Base-by-base conservation (phyloP, 1,284 basidiomycete species). In the Anthracocystis setariae region DNA sequence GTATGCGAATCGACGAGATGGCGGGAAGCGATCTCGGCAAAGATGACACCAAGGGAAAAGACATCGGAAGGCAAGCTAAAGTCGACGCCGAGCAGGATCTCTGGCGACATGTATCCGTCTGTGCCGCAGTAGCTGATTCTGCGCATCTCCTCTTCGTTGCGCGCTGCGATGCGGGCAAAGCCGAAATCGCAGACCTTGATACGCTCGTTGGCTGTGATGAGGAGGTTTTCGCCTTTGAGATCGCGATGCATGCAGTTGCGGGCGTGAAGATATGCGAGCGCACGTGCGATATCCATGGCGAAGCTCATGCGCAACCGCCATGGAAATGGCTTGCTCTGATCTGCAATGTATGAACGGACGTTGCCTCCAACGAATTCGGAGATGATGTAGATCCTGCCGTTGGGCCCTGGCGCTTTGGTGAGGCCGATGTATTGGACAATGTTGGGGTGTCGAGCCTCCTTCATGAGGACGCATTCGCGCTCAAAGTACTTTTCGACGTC, bases 171-270 rank as follows among this genome's bases (percentile, higher is more conserved):
- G 38, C 93, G 88, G 2, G 93, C 92, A 46, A 85, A 95, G 8
- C 94, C 94, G 84, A 98, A 98, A 82, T 98, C 95, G 35, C 93
- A 95, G 74, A 97, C 90, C 85, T 98, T 98, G 82, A 98, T 87
- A 45, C 95, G 89, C 25, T 93, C 91, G 79, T 98, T 97, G 37
- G 90, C 86, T 0, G 94, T 97, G 37, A 97, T 90, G 33, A 97
- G 88, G n/a, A 97, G 87, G 79, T 98, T 98, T 84, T 97, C 94
- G 39, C 94, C 93, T 84, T 98, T 98, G 72, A 98, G 87, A 84
- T 98, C 95, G 17, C 87, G 84, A 65, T 88, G 87, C 56, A 88
- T 84, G 74, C 67, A 74, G 46, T 92, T 92, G 38, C 95, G 88
- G 8, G 94, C 94, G 78, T 98, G 95, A 5, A 98, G 89, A 83